phyloP scores from a whole-genome alignment of 2,329 filamentous ascomycete genomes.

The Sclerotinia glacialis region DNA sequence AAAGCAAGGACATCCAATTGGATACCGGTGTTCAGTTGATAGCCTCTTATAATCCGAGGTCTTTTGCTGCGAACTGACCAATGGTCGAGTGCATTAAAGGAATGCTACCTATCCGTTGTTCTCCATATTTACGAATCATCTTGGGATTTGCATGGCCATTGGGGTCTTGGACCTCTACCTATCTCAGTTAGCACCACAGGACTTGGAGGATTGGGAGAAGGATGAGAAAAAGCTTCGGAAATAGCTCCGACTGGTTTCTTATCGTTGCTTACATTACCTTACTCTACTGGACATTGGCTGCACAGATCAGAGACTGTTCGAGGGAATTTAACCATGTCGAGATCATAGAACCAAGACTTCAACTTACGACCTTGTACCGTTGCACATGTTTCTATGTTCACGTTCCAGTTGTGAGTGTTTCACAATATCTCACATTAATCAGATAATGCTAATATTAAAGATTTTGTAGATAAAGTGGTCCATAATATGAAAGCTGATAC shows the following conservation, averaged over 20 bases:
- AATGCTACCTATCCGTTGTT: background rate
- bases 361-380: background rate
- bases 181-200: background rate
- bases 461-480: background rate
- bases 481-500: too few species aligned
- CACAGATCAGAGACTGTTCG: background rate
- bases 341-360: too few species aligned
- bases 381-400: background rate
- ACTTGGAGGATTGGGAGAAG: background rate
- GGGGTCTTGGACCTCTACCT: background rate
- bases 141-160: background rate
- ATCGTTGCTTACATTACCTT: background rate
- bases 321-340: too few species aligned
- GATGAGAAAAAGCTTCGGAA: constrained; percentile 4
- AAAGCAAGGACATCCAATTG: background rate
- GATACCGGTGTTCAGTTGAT: background rate
- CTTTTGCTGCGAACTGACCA: background rate
- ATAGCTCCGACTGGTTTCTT: background rate
- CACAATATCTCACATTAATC: background rate
- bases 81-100: background rate
- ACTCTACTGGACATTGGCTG: background rate
- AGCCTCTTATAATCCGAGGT: too few species aligned
- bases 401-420: background rate
- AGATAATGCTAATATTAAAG: background rate
- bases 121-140: background rate